Evolutionary conservation across 2,329 filamentous ascomycete species (phyloP), one percentile per base, ranked within the genome.

Genomic region (Diaporthe vexans): DNA sequence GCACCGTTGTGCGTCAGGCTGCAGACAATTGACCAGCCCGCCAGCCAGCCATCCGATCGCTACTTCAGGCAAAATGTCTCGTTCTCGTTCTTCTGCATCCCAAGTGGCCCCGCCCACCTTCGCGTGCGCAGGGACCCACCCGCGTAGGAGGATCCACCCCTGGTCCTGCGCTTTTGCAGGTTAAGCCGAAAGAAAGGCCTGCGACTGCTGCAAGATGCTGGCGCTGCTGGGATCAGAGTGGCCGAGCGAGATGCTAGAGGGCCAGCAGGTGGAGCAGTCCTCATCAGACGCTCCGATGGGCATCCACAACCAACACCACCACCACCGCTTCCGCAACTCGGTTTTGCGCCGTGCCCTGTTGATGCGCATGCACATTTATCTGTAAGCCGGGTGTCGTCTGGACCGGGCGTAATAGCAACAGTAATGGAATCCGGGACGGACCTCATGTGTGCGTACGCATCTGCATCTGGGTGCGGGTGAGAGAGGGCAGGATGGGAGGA

Each of bases 181-280:
- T 74, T 74, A 72, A 71, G 69, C 74, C 74, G 74, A 76, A 48
- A 74, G 74, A 76, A 74, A 74, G 74, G 72, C 74, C 72, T 72
- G 73, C 40, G 71, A 52, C 43, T 48, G 70, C 71, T 69, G 71
- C 71, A 37, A 73, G 72, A 73, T 48, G 63, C 72, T 73, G 72
- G 72, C 33, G 71, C 17, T 68, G 65, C 71, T 59, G 68, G 73
- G 73, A 75, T 73, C 72, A 74, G 56, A 58, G 67, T 72, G 54
- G 71, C 35, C 51, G 67, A 54, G 58, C 69, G 57, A 72, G 69
- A 69, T 75, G 73, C 71, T 70, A 75, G 71, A 69, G 74, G 74
- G 71, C 71, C 48, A 71, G 65, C 46, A 70, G 40, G 71, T 75
- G 74, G 70, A 63, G 73, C 26, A 59, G 52, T 29, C 56, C 35